Conservation (phyloP, 2,329 filamentous ascomycete species). For the Fusarium succisae region DNA sequence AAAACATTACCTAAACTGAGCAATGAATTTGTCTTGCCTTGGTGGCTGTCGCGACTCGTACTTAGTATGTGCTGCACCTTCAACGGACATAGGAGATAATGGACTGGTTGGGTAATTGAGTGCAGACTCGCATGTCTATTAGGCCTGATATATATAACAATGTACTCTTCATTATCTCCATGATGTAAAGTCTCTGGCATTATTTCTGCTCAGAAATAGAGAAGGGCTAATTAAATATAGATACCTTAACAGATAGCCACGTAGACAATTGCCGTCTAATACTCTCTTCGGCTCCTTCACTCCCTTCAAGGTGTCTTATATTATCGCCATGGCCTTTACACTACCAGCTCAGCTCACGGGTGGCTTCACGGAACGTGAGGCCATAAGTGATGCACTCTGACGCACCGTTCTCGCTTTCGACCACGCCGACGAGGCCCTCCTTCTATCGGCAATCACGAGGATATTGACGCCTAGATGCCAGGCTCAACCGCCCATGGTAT, state of each 20-base stretch:
- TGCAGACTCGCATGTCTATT: neutral
- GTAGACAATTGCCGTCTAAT: neutral
- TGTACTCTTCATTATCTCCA: too few relatives aligned
- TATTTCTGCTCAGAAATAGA: too few relatives aligned
- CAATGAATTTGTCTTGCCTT: too few relatives aligned
- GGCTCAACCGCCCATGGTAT: neutral
- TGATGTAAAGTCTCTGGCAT: fast-evolving
- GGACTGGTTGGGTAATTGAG: neutral
- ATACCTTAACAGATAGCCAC: too few relatives aligned
- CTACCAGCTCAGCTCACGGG: neutral
- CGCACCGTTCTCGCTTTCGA: neutral
- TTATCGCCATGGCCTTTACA: neutral
- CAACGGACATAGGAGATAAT: neutral
- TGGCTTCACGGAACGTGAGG: neutral
- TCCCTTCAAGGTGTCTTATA: neutral
- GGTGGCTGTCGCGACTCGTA: too few relatives aligned
- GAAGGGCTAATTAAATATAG: too few relatives aligned
- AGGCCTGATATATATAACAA: too few relatives aligned
- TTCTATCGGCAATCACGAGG: neutral
- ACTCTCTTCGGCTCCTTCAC: neutral
- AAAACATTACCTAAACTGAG: too few relatives aligned
- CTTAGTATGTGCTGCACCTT: neutral
- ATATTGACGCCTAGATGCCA: neutral
- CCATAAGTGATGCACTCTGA: neutral
- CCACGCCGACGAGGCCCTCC: neutral